These are phyloP conservation scores for Phytophthora palmivora DNA, from an alignment of 352 stramenopile genomes.

Conservation along the genomic window DNA sequence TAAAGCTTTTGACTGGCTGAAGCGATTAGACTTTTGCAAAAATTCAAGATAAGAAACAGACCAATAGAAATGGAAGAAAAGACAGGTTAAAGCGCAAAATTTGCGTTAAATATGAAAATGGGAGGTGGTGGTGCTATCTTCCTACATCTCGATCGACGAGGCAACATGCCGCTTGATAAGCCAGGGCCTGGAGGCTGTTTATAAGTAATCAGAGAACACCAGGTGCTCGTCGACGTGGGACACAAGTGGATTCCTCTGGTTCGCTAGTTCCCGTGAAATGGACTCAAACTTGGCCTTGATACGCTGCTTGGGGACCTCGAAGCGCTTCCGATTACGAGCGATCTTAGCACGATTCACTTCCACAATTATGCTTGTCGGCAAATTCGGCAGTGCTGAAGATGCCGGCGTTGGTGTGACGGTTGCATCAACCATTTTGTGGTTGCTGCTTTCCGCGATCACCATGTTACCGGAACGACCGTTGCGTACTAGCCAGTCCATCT, in stretches of 20 bases:
- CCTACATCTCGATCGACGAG: constrained; percentile 12
- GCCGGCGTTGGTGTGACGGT: constrained; percentile 2
- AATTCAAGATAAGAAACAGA: not conserved
- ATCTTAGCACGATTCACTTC: constrained; percentile 70
- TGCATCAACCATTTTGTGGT: constrained; percentile 1
- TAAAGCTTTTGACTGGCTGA: constrained; percentile 25
- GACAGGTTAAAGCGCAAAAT: constrained; percentile 21
- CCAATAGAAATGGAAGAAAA: constrained; percentile 9
- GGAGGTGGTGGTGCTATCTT: constrained; percentile 19
- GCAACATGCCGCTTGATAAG: constrained; percentile 5
- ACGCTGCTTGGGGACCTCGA: constrained; percentile 71
- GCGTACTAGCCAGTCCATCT: constrained; percentile 67
- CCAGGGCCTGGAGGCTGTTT: constrained; percentile 5
- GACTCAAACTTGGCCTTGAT: constrained; percentile 74
- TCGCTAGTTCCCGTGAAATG: constrained; percentile 65
- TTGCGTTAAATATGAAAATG: constrained; percentile 34
- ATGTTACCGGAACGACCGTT: constrained; percentile 50
- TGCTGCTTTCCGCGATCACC: constrained; percentile 52
- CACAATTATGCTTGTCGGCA: constrained; percentile 54
- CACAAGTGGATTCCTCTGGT: constrained; percentile 47
- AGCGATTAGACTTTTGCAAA: constrained; percentile 14
- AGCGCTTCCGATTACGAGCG: constrained; percentile 56
- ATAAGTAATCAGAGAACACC: constrained; percentile 81
- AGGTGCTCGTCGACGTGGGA: constrained; percentile 69
- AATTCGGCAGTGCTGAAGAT: constrained; percentile 27